Evolutionary conservation across 129 eudicot species (phyloP).

Genomic region (Chrysanthemum seticuspe): DNA sequence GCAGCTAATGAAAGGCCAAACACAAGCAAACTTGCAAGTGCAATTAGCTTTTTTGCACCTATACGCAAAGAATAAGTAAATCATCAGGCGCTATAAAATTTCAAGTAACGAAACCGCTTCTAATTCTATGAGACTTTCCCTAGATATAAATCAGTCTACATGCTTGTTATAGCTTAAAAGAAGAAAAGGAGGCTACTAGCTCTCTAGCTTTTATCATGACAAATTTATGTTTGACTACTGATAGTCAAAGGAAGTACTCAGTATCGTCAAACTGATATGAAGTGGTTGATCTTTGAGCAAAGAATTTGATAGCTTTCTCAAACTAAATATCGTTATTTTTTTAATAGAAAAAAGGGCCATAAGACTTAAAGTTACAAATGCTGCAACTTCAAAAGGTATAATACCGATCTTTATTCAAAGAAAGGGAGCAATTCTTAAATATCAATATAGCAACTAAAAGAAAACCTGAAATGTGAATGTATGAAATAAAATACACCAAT

Average conservation of each 20-base stretch:
- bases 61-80: slow-evolving; percentile 15
- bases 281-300: background rate
- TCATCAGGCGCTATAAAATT: background rate
- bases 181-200: background rate
- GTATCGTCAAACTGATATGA: too few relatives aligned
- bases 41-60: slow-evolving; percentile 72
- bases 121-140: background rate
- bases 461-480: slow-evolving; percentile 88
- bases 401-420: slow-evolving; percentile 13
- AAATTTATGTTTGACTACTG: background rate
- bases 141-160: slow-evolving; percentile 1
- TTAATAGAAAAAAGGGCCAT: background rate
- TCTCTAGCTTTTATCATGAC: background rate
- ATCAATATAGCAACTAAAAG: slow-evolving; percentile 12
- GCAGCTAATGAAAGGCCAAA: slow-evolving; percentile 59
- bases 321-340: background rate
- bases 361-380: background rate
- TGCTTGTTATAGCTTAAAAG: background rate
- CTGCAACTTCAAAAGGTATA: slow-evolving; percentile 4
- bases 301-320: background rate
- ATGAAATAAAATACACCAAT: slow-evolving; percentile 83
- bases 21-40: slow-evolving; percentile 46
- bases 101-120: background rate
- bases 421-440: background rate
- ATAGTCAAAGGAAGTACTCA: slow-evolving; percentile 2